Conservation (phyloP, 495 filamentous ascomycete genomes). For the Neurospora sp. region DNA sequence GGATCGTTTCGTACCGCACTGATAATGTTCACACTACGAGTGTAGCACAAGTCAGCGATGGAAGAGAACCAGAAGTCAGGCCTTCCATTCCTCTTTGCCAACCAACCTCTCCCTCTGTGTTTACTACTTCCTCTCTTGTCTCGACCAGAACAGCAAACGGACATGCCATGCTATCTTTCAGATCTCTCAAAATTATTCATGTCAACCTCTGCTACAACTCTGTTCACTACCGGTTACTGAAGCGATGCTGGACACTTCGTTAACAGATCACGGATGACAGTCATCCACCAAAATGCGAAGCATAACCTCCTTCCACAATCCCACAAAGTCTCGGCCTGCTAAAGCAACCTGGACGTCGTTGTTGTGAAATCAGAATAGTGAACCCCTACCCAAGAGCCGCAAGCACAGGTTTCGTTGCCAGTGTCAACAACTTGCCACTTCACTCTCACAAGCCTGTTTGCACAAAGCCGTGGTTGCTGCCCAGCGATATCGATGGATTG, state of each 20-base stretch:
- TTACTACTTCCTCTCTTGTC: neutral
- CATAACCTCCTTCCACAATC: neutral
- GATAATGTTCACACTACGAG: neutral
- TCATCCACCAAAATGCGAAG: neutral
- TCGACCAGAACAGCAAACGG: neutral
- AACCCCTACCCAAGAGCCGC: neutral
- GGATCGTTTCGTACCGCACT: neutral
- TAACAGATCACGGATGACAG: neutral
- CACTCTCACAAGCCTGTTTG: neutral
- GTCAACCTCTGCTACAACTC: neutral
- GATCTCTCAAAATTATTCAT: neutral
- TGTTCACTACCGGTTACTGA: neutral
- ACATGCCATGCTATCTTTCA: neutral
- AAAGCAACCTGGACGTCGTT: neutral
- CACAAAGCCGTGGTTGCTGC: neutral
- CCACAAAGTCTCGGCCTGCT: neutral
- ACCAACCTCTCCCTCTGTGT: neutral
- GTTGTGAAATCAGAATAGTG: too few species aligned
- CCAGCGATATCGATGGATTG: neutral
- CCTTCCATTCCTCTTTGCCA: neutral
- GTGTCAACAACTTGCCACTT: neutral
- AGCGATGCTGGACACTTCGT: neutral
- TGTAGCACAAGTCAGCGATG: neutral
- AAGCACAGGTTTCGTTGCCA: neutral
- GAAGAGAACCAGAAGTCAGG: neutral